Percentiles rank a stretch among this genome's conserved stretches.
Evolutionary conservation across 2,329 filamentous ascomycete species (phyloP).

Genomic region (Parastagonospora avenae): DNA sequence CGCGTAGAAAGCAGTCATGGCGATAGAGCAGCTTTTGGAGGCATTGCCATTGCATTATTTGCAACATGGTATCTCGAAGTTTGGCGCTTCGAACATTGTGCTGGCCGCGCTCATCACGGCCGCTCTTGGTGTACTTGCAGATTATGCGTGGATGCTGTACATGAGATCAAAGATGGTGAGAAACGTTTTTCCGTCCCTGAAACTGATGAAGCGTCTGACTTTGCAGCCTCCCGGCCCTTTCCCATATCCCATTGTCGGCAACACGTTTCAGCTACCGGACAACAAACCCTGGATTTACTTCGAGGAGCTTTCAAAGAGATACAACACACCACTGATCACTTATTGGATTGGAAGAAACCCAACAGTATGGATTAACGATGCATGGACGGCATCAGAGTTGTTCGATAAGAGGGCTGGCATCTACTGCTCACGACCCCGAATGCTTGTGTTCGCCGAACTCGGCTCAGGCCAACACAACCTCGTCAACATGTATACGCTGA

Average conservation of each 20-base stretch:
- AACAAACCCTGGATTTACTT: conserved; percentile 65
- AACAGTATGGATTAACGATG: conserved; percentile 52
- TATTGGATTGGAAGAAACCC: conserved; percentile 57
- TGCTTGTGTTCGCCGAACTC: conserved; percentile 53
- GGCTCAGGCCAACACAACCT: conserved; percentile 43
- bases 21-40: conserved; percentile 37
- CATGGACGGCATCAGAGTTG: conserved; percentile 57
- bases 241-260: conserved; percentile 61
- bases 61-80: conserved; percentile 39
- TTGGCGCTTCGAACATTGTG: conserved; percentile 27
- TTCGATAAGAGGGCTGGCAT: conserved; percentile 58
- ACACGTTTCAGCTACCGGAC: conserved; percentile 60
- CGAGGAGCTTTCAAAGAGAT: conserved; percentile 57
- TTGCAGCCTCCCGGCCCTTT: conserved; percentile 60
- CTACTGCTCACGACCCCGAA: conserved; percentile 57
- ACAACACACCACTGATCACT: conserved; percentile 58
- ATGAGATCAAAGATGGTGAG: conserved; percentile 55
- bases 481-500: conserved; percentile 43
- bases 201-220: not conserved
- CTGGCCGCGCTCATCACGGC: conserved; percentile 28
- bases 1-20: conserved; percentile 17
- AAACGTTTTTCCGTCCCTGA: not conserved
- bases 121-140: conserved; percentile 36
- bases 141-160: conserved; percentile 58
- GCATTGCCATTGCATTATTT: conserved; percentile 34